Evolutionary conservation across 768 basidiomycete species (phyloP).

Genomic region (Naganishia onofrii): DNA sequence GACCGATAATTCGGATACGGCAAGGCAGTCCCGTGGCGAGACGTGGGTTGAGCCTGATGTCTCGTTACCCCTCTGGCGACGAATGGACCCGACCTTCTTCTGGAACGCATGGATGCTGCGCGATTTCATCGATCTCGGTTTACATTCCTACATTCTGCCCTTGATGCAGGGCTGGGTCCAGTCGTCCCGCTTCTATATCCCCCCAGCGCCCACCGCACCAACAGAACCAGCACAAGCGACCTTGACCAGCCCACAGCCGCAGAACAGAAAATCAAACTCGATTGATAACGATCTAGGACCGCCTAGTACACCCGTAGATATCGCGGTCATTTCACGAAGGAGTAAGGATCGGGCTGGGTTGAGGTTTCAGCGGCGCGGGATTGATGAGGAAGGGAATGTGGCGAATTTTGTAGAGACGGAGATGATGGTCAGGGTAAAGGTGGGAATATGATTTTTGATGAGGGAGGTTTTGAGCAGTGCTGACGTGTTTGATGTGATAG

Average conservation of each 20-base stretch:
- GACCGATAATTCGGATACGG: constrained; percentile 31
- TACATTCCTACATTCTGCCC: constrained; percentile 82
- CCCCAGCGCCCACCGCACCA: constrained; percentile 38
- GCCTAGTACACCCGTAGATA: constrained; percentile 60
- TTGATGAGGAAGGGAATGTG: constrained; percentile 87
- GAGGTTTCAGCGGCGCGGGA: constrained; percentile 88
- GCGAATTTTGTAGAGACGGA: constrained; percentile 97
- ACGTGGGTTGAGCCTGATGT: constrained; percentile 69
- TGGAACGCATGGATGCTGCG: constrained; percentile 90
- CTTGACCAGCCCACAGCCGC: constrained; percentile 1
- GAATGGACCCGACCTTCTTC: constrained; percentile 88
- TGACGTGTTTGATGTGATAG: constrained; percentile 53
- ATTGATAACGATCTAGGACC: constrained; percentile 44
- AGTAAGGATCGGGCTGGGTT: constrained; percentile 86
- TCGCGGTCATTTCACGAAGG: constrained; percentile 78
- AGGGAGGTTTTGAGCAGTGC: not conserved
- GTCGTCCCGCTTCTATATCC: constrained; percentile 64
- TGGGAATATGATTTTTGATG: constrained; percentile 49
- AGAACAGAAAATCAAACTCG: constrained; percentile 4
- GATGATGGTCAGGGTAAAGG: constrained; percentile 78
- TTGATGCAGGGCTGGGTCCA: constrained; percentile 94
- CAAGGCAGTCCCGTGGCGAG: constrained; percentile 14
- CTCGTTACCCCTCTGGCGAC: constrained; percentile 81
- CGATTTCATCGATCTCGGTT: constrained; percentile 81
- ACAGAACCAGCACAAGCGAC: constrained; percentile 32